phyloP scores from a whole-genome alignment of 2,329 filamentous ascomycete species.

The Pseudogymnoascus sp. region DNA sequence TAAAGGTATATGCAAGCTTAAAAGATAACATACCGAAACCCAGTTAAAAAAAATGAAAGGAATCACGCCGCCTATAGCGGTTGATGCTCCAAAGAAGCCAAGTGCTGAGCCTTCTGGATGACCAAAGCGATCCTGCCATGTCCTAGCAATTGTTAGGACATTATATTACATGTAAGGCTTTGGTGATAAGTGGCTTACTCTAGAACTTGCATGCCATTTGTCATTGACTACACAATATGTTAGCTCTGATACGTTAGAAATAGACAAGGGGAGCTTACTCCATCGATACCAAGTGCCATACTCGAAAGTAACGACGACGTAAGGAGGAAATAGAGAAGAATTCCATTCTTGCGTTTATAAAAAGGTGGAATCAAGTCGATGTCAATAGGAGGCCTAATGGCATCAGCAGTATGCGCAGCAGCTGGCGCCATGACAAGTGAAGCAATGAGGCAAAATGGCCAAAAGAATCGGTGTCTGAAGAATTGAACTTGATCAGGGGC shows the following conservation, averaged over 20 bases:
- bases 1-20: background rate
- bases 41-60: conserved; percentile 16
- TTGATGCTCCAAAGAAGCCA: conserved; percentile 34
- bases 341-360: conserved; percentile 31
- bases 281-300: conserved; percentile 36
- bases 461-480: background rate
- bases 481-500: background rate
- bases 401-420: conserved; percentile 22
- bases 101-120: conserved; percentile 32
- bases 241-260: background rate
- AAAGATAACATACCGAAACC: background rate
- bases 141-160: conserved; percentile 5
- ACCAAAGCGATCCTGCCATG: conserved; percentile 33
- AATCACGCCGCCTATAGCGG: conserved; percentile 34
- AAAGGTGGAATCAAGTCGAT: conserved; percentile 19
- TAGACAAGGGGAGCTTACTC: conserved; percentile 24
- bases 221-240: conserved; percentile 27
- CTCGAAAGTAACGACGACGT: conserved; percentile 37
- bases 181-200: conserved; percentile 13
- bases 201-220: conserved; percentile 35
- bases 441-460: background rate
- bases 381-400: conserved; percentile 20
- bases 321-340: conserved; percentile 36
- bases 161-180: background rate
- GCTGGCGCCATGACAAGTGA: conserved; percentile 18